Evolutionary conservation across 331 rosid genomes (phyloP), one percentile per base, ranked within the genome.

Genomic region (Prunus yedoensis): DNA sequence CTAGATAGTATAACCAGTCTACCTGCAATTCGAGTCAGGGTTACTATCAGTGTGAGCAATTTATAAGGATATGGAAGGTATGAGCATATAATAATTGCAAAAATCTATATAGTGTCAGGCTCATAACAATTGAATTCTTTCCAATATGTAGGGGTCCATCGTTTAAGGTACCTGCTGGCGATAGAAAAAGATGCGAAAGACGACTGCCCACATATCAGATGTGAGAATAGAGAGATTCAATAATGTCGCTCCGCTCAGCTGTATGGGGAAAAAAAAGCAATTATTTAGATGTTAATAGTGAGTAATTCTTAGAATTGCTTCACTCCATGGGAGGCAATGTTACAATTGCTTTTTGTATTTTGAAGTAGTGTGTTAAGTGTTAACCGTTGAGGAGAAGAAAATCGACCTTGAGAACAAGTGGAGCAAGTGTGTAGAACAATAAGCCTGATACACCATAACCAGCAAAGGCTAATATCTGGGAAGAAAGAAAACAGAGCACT

Each of bases 151-250:
- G 49, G 41, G 7, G 38, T 21, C 12, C 32, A 15, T 50, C 32
- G 32, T 35, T 15, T 16, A 56, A 28, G 45, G 25, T 78, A 92
- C 96, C 93, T 82, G 38, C 63, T 92, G 90, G 27, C 70, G 70
- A 73, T 88, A 89, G 35, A 85, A 43, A 47, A 68, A 86, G 21
- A 89, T 78, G 23, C 74, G 86, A 27, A 91, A 60, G 41, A 89
- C 79, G 52, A 91, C 87, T n/a, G 88, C 88, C 96, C 96, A 91
- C 90, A 91, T 87, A 78, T 85, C 90, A 41, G 91, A 73, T 13
- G 96, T 91, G 14, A 89, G 88, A 67, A 87, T 25, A 66, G 95
- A 91, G 14, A 91, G 91, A 78, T 89, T 89, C 73, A 87, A 84
- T 83, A 91, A 75, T 41, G 93, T 66, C 12, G 95, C 87, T 77